A percentile compares a stretch with the other conserved stretches of the same genome.
Evolutionary conservation across 352 stramenopile species (phyloP).

Genomic region (Phytopythium delawarense): DNA sequence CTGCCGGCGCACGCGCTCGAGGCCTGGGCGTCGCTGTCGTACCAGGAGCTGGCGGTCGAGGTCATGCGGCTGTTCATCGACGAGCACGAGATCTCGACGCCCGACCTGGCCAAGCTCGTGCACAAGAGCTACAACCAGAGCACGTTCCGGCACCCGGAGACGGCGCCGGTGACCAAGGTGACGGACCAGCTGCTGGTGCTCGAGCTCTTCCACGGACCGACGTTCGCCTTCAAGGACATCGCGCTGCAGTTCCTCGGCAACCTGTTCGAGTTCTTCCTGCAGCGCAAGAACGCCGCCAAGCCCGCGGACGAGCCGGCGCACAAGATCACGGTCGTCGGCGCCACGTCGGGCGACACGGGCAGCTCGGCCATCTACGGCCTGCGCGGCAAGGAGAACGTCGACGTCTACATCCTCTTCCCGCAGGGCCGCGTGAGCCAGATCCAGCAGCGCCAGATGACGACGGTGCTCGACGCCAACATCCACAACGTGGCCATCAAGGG

Average conservation of each 20-base stretch:
- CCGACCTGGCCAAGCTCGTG: slow-evolving; percentile 90
- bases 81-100: slow-evolving; percentile 91
- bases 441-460: slow-evolving; percentile 99
- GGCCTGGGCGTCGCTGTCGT: slow-evolving; percentile 90
- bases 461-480: slow-evolving; percentile 97
- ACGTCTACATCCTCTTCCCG: slow-evolving; percentile 98
- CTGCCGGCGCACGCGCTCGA: slow-evolving; percentile 63
- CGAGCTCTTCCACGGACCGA: slow-evolving; percentile 99
- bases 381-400: slow-evolving; percentile 95
- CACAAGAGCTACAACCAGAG: slow-evolving; percentile 88
- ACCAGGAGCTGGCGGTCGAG: slow-evolving; percentile 91
- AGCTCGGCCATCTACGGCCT: slow-evolving; percentile 98
- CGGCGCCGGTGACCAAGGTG: slow-evolving; percentile 93
- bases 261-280: slow-evolving; percentile 99
- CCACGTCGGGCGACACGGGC: slow-evolving; percentile 97
- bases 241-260: slow-evolving; percentile 99
- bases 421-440: slow-evolving; percentile 95
- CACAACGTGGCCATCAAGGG: slow-evolving; percentile 94
- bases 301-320: slow-evolving; percentile 40
- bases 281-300: slow-evolving; percentile 82
- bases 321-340: slow-evolving; percentile 95
- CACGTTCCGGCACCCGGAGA: slow-evolving; percentile 92
- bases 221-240: slow-evolving; percentile 99
- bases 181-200: slow-evolving; percentile 88
- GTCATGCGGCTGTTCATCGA: slow-evolving; percentile 97